Percentiles rank a stretch among this genome's conserved stretches.
Evolutionary conservation across 306 rosid genomes (phyloP).

Genomic region (Vigna reflexopilosa): DNA sequence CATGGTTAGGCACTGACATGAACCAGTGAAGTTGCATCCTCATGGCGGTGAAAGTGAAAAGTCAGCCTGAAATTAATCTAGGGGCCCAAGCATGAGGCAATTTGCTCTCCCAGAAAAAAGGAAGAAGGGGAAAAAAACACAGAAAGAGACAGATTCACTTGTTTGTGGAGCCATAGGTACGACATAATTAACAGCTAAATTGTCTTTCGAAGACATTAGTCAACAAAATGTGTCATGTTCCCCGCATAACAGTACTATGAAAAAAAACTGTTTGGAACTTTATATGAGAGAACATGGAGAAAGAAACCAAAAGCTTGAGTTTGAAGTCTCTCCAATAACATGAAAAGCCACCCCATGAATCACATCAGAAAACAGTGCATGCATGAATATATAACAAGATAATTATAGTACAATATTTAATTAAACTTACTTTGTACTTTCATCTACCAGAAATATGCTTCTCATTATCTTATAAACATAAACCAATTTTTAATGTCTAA

Average conservation of each 20-base stretch:
- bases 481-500: no score
- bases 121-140: background rate
- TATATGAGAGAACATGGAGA: background rate
- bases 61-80: constrained; percentile 44
- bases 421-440: no score
- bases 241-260: background rate
- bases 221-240: constrained; percentile 29
- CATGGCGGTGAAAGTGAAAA: background rate
- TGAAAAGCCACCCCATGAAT: constrained; percentile 22
- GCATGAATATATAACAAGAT: background rate
- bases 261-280: constrained; percentile 12
- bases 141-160: background rate
- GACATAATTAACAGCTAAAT: constrained; percentile 10
- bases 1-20: constrained; percentile 19
- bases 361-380: background rate
- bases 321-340: background rate
- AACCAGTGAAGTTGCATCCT: background rate
- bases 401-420: background rate
- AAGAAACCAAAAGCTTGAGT: constrained; percentile 16
- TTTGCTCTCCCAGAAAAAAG: constrained; percentile 45
- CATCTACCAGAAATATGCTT: no score
- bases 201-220: constrained; percentile 19
- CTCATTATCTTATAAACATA: no score
- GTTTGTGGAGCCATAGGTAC: background rate
- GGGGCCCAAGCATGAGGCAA: constrained; percentile 34